Percentiles rank a stretch among this genome's conserved stretches.
These are phyloP conservation scores for Oryza rufipogon DNA, from an alignment of 176 grass and related monocot species.

Conservation along the genomic window DNA sequence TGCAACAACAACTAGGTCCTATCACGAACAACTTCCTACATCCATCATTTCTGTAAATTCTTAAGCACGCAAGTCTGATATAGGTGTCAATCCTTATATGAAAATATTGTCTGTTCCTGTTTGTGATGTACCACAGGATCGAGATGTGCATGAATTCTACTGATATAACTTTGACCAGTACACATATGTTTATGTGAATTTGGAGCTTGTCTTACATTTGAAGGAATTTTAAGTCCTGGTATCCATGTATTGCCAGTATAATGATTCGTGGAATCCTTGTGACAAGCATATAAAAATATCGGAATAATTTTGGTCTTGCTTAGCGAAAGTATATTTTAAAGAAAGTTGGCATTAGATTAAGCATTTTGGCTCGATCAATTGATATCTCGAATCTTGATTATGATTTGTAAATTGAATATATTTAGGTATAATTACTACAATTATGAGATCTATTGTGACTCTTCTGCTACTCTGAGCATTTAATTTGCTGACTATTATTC, in stretches of 20 bases:
- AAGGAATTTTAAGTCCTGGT: neutral
- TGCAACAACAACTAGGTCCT: neutral
- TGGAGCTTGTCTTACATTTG: neutral
- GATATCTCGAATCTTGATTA: neutral
- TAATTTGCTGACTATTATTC: neutral
- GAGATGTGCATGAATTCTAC: neutral
- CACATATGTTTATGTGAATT: neutral
- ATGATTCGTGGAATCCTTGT: neutral
- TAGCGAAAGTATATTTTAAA: neutral
- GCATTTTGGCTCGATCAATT: neutral
- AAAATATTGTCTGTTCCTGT: neutral
- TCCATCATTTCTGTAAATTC: neutral
- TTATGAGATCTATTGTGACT: neutral
- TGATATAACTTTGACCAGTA: neutral
- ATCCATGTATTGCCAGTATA: neutral
- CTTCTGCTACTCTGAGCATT: neutral
- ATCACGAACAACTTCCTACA: neutral
- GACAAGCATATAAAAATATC: neutral
- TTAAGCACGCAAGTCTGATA: neutral
- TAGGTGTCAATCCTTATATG: neutral
- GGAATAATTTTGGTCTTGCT: neutral
- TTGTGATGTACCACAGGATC: neutral
- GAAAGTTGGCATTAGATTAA: neutral
- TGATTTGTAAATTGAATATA: constrained; percentile 25
- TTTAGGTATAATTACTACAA: neutral